A percentile compares a stretch with the other conserved stretches of the same genome.
These are phyloP conservation scores for Pichia kluyveri DNA, from an alignment of 805 yeast species.

Conservation along the genomic window DNA sequence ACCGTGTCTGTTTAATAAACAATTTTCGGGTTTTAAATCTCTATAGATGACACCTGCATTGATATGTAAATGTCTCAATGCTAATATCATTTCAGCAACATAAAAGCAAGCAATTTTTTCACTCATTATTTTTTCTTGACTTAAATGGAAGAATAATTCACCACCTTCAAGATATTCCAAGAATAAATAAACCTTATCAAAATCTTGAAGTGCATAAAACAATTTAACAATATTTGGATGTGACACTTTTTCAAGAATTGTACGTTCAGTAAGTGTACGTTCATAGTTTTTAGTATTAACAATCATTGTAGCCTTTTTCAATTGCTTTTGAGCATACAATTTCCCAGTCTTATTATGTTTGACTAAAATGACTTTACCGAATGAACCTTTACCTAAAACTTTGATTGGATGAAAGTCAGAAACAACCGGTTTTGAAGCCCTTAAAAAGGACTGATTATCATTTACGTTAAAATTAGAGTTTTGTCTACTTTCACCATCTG, in stretches of 20 bases:
- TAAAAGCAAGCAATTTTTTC: conserved; percentile 70
- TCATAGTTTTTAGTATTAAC: conserved; percentile 51
- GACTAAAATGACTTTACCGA: conserved; percentile 78
- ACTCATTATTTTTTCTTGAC: conserved; percentile 35
- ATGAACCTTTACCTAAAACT: conserved; percentile 81
- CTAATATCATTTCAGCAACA: conserved; percentile 73
- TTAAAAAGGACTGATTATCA: background rate
- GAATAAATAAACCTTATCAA: conserved; percentile 61
- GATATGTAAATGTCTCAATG: conserved; percentile 61
- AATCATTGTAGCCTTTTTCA: conserved; percentile 71
- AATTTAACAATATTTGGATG: conserved; percentile 80
- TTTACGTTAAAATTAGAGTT: conserved; percentile 1
- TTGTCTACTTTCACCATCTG: conserved; percentile 18
- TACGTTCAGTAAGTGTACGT: conserved; percentile 72
- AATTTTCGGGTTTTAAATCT: conserved; percentile 86
- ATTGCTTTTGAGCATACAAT: conserved; percentile 78
- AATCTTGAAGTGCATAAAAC: conserved; percentile 78
- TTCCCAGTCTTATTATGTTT: conserved; percentile 52
- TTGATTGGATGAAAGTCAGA: conserved; percentile 67
- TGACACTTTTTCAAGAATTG: conserved; percentile 59
- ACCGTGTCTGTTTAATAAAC: conserved; percentile 67
- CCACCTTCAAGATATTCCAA: conserved; percentile 87
- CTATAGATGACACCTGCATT: conserved; percentile 76
- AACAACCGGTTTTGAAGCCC: conserved; percentile 15
- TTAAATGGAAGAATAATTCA: conserved; percentile 62